A percentile compares a stretch with the other conserved stretches of the same genome.
Conservation (phyloP, 1,139 yeast genomes). For the Saccharomyces pastorianus region DNA sequence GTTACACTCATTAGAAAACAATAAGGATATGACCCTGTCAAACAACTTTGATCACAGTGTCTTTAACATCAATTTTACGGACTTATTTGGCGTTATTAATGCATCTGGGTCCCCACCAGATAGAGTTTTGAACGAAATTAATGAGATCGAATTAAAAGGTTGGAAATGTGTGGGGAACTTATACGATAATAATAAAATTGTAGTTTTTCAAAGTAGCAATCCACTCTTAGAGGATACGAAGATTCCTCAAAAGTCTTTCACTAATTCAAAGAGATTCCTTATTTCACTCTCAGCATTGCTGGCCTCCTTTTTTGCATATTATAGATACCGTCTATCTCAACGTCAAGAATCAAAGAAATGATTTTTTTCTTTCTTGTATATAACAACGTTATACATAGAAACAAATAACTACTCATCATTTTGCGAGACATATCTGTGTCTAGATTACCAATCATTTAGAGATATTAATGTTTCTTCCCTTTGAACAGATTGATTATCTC, state of each 20-base stretch:
- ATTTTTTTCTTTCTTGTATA: background rate
- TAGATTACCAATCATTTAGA: conserved; percentile 13
- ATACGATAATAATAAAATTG: background rate
- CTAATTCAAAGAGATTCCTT: background rate
- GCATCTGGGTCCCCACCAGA: conserved; percentile 20
- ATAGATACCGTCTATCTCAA: background rate
- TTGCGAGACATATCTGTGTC: background rate
- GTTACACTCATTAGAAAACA: conserved; percentile 13
- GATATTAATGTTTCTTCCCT: conserved; percentile 7
- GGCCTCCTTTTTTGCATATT: conserved; percentile 5
- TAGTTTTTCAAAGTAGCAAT: conserved; percentile 1
- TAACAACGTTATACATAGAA: background rate
- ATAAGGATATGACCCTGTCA: conserved; percentile 7
- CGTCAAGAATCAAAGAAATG: background rate
- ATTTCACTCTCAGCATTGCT: background rate
- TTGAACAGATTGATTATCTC: conserved; percentile 1
- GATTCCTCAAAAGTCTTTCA: background rate
- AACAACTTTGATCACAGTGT: conserved; percentile 10
- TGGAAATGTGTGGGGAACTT: conserved; percentile 23
- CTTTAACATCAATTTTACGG: conserved; percentile 19
- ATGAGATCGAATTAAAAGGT: conserved; percentile 16
- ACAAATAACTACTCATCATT: background rate
- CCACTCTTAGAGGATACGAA: background rate
- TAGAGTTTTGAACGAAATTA: conserved; percentile 14
- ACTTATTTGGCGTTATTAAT: conserved; percentile 23